Evolutionary conservation across 2,329 filamentous ascomycete species (phyloP).

Genomic region (Colletotrichum somersetense): DNA sequence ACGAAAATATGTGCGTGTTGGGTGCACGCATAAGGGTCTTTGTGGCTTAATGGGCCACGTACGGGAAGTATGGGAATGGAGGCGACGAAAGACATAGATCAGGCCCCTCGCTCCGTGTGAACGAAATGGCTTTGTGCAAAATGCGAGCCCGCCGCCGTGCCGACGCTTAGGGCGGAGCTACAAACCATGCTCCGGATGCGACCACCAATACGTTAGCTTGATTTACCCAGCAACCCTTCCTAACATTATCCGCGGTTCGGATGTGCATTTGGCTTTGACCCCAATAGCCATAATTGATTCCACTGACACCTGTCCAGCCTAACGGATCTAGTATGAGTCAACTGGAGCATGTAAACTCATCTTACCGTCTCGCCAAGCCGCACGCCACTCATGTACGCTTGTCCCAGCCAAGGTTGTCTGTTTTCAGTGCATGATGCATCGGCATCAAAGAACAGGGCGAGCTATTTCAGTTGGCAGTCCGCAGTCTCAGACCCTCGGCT

Average conservation of each 20-base stretch:
- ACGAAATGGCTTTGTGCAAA: no score
- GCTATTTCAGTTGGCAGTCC: background rate
- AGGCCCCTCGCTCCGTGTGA: background rate
- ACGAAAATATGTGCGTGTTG: background rate
- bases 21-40: background rate
- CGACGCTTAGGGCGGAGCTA: background rate
- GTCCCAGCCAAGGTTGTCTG: conserved; percentile 5
- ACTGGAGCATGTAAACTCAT: conserved; percentile 12
- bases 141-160: background rate
- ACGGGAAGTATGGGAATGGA: background rate
- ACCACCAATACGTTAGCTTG: background rate
- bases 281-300: no score
- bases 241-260: background rate
- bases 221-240: background rate
- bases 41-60: background rate
- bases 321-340: background rate
- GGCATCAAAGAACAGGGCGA: background rate
- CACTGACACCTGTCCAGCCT: no score
- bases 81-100: background rate
- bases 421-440: background rate
- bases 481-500: background rate
- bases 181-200: background rate
- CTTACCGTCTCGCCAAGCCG: conserved; percentile 27
- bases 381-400: background rate
- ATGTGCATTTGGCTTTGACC: background rate